These are phyloP conservation scores for Phytophthora crassamura DNA, from an alignment of 352 stramenopile genomes.

Conservation along the genomic window DNA sequence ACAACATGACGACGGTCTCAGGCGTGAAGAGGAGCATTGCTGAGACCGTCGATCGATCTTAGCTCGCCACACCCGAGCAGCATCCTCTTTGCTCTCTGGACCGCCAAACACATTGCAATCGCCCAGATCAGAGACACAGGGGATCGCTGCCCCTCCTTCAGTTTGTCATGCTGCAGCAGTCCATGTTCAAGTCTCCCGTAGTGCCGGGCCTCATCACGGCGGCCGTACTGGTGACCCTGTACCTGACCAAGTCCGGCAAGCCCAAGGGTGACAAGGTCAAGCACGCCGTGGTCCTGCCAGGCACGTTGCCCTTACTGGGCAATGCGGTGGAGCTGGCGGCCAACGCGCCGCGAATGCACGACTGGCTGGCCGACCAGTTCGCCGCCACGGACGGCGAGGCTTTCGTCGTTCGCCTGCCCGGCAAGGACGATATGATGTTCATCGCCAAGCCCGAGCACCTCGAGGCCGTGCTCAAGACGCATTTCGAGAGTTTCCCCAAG, in stretches of 20 bases:
- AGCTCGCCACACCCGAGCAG: too few species aligned
- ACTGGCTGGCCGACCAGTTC: constrained; percentile 49
- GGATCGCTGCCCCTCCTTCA: neutral
- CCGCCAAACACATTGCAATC: constrained; percentile 16
- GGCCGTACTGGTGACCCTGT: constrained; percentile 35
- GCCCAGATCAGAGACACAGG: constrained; percentile 6
- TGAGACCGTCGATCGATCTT: constrained; percentile 5
- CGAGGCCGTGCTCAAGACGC: constrained; percentile 62
- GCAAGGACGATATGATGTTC: constrained; percentile 49
- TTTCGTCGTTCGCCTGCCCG: constrained; percentile 46
- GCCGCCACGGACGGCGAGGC: constrained; percentile 39
- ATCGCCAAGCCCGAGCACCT: constrained; percentile 55
- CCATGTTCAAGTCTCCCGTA: constrained; percentile 33
- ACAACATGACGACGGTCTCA: constrained; percentile 24
- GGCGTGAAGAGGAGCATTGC: constrained; percentile 16
- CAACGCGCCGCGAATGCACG: constrained; percentile 48
- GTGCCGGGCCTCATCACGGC: constrained; percentile 33
- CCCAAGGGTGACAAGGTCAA: constrained; percentile 34
- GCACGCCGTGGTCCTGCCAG: constrained; percentile 29
- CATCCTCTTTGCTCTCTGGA: constrained; percentile 19
- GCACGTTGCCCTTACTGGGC: constrained; percentile 48
- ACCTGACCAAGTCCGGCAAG: constrained; percentile 25
- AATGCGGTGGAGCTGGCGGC: constrained; percentile 49
- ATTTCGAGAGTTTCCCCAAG: constrained; percentile 58
- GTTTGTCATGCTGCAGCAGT: constrained; percentile 23